These are phyloP conservation scores for Malania oleifera DNA, from an alignment of 164 flowering plant species.

Conservation along the genomic window DNA sequence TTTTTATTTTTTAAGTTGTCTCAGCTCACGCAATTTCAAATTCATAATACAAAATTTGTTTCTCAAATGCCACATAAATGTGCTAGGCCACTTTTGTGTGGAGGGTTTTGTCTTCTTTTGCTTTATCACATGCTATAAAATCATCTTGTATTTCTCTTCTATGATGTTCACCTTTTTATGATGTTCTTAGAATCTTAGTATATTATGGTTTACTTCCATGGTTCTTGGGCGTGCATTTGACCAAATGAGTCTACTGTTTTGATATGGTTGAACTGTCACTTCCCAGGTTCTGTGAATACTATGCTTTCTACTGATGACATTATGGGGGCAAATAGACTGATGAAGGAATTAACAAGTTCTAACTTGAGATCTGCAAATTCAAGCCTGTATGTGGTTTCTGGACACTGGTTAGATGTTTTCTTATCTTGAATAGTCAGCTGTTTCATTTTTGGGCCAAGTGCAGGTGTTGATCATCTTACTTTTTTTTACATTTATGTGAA, in stretches of 20 bases:
- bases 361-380: slow-evolving; percentile 20
- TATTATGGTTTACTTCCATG: neutral
- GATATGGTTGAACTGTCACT: slow-evolving; percentile 7
- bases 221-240: neutral
- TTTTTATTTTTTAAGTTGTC: too few species aligned
- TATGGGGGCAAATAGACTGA: slow-evolving; percentile 50
- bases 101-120: too few species aligned
- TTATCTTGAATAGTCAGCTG: neutral
- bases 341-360: slow-evolving; percentile 43
- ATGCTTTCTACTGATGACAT: slow-evolving; percentile 63
- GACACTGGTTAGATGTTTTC: neutral
- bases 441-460: neutral
- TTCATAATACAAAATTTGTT: too few species aligned
- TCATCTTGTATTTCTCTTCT: neutral
- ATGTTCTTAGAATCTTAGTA: neutral
- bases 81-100: too few species aligned
- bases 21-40: too few species aligned
- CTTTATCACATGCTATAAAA: too few species aligned
- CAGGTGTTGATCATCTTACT: too few species aligned
- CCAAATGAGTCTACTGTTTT: neutral
- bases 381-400: slow-evolving; percentile 47
- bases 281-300: slow-evolving; percentile 76
- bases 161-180: neutral
- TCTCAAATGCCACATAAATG: too few species aligned
- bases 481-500: too few species aligned